Evolutionary conservation across 1,284 basidiomycete species (phyloP).

Genomic region (Cystobasidiaceae sp.): DNA sequence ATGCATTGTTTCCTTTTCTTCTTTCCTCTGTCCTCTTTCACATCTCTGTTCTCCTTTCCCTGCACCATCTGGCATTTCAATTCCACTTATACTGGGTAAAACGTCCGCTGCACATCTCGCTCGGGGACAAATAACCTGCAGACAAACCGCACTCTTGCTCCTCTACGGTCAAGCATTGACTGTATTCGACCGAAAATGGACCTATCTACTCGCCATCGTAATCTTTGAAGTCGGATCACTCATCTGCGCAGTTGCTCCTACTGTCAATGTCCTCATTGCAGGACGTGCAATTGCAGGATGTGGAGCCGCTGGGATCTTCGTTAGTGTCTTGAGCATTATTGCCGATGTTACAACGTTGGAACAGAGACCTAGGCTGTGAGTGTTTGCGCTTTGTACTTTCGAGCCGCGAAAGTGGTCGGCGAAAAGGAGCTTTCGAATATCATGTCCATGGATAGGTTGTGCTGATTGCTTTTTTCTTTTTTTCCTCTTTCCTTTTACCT

Average conservation of each 20-base stretch:
- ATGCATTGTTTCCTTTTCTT: too few species aligned
- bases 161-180: conserved; percentile 49
- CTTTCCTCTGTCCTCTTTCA: too few species aligned
- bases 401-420: neutral
- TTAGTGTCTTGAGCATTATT: conserved; percentile 50
- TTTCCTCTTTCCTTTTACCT: too few species aligned
- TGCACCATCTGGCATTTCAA: too few species aligned
- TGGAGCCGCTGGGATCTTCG: conserved; percentile 51
- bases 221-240: conserved; percentile 53
- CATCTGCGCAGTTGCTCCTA: conserved; percentile 53
- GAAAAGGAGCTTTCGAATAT: too few species aligned
- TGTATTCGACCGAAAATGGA: conserved; percentile 48
- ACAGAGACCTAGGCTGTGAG: conserved; percentile 48
- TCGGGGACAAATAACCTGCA: too few species aligned
- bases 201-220: conserved; percentile 50
- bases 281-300: conserved; percentile 53
- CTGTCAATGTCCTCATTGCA: conserved; percentile 49
- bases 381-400: conserved; percentile 50
- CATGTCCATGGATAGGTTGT: too few species aligned
- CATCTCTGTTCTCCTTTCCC: too few species aligned
- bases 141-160: conserved; percentile 41
- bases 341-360: conserved; percentile 49
- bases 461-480: too few species aligned
- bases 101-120: too few species aligned
- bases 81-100: too few species aligned